Percentiles rank a stretch among this genome's conserved stretches.
phyloP scores from a whole-genome alignment of 345 rosid genomes.

The Carallia brachiata region DNA sequence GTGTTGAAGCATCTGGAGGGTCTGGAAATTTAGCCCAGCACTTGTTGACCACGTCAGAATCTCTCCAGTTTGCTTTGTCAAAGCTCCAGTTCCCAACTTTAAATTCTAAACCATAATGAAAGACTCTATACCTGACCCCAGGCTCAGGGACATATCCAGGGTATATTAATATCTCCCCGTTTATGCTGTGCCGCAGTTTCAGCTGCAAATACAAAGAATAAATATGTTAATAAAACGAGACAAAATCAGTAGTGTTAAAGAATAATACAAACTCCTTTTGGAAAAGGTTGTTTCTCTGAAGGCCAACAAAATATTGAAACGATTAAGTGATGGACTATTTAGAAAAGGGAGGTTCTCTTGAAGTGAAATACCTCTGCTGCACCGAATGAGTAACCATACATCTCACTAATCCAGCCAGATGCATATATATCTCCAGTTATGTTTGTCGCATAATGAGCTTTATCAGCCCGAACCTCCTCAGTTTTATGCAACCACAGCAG shows the following conservation, averaged over 20 bases:
- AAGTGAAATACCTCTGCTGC: conserved; percentile 82
- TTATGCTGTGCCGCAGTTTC: conserved; percentile 70
- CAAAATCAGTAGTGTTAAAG: neutral
- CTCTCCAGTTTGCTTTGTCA: conserved; percentile 95
- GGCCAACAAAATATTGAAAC: too few species aligned
- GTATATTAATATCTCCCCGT: conserved; percentile 68
- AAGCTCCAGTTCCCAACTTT: conserved; percentile 94
- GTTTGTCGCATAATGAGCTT: conserved; percentile 82
- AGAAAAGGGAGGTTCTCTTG: conserved; percentile 2
- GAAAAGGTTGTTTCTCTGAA: too few species aligned
- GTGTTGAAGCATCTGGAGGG: conserved; percentile 66
- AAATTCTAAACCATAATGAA: conserved; percentile 92
- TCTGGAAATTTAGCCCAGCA: conserved; percentile 94
- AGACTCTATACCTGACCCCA: conserved; percentile 73
- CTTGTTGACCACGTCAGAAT: conserved; percentile 60
- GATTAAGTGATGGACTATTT: neutral
- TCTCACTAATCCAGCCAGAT: conserved; percentile 99
- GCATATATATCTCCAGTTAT: conserved; percentile 86
- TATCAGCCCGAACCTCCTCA: conserved; percentile 95
- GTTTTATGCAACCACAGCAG: conserved; percentile 91
- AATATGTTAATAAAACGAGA: conserved; percentile 2
- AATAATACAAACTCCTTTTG: neutral
- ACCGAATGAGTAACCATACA: conserved; percentile 99
- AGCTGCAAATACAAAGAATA: conserved; percentile 51
- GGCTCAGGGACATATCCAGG: conserved; percentile 90